These are phyloP conservation scores for Aquilaria agallochum DNA, from an alignment of 441 rosid species.

Conservation along the genomic window DNA sequence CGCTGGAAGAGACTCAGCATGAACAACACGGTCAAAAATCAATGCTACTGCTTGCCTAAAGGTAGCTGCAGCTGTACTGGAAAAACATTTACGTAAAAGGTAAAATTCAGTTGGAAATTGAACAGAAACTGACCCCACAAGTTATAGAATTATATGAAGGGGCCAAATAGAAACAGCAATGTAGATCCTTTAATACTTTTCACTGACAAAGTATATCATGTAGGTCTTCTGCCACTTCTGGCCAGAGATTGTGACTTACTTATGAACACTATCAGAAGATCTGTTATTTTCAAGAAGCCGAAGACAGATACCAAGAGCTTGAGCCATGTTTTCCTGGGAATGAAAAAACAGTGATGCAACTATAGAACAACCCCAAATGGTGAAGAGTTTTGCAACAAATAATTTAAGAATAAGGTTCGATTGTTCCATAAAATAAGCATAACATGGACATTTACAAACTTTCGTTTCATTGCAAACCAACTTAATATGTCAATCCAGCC, in stretches of 20 bases:
- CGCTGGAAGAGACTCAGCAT: slow-evolving; percentile 80
- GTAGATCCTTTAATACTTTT: slow-evolving; percentile 12
- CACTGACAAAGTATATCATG: slow-evolving; percentile 4
- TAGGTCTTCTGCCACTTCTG: too few species aligned
- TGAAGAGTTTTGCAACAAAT: background rate
- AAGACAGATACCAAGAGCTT: slow-evolving; percentile 91
- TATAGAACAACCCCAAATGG: slow-evolving; percentile 9
- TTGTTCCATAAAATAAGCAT: too few species aligned
- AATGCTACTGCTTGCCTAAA: slow-evolving; percentile 99
- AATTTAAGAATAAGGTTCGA: too few species aligned
- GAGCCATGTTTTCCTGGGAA: slow-evolving; percentile 85
- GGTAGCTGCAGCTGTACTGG: slow-evolving; percentile 99
- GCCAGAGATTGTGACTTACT: slow-evolving; percentile 47
- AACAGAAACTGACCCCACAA: slow-evolving; percentile 9
- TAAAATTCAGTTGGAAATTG: slow-evolving; percentile 11
- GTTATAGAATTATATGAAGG: slow-evolving; percentile 7
- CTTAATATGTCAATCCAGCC: too few species aligned
- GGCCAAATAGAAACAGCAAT: slow-evolving; percentile 10
- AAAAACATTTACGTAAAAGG: slow-evolving; percentile 22
- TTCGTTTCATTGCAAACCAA: too few species aligned
- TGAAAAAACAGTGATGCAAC: slow-evolving; percentile 25
- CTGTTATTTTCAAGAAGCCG: slow-evolving; percentile 88
- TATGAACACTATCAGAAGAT: slow-evolving; percentile 85
- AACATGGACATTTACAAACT: too few species aligned
- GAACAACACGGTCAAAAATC: slow-evolving; percentile 85